phyloP scores from a whole-genome alignment of 2,329 filamentous ascomycete species.

The Paramyrothecium sp. region DNA sequence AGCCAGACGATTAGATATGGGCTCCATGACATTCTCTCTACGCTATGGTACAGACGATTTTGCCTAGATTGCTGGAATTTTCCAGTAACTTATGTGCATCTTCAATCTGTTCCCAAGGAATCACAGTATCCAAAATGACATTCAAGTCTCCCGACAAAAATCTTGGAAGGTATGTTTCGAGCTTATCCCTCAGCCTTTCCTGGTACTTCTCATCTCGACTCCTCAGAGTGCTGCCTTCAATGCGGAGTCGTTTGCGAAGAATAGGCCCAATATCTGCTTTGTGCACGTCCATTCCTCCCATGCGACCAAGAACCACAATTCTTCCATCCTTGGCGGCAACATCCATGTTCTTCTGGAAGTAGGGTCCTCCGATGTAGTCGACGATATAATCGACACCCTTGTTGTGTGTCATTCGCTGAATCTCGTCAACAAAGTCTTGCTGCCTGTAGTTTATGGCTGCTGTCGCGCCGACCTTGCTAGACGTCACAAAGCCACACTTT shows the following conservation, averaged over 20 bases:
- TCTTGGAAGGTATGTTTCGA: slow-evolving; percentile 70
- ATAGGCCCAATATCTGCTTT: slow-evolving; percentile 70
- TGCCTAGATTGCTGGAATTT: slow-evolving; percentile 66
- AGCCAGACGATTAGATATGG: no score
- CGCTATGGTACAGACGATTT: slow-evolving; percentile 68
- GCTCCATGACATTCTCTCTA: no score
- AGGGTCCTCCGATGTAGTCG: slow-evolving; percentile 76
- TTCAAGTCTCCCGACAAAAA: slow-evolving; percentile 73
- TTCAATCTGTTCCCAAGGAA: slow-evolving; percentile 71
- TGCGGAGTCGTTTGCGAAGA: slow-evolving; percentile 70
- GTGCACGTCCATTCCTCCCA: slow-evolving; percentile 71
- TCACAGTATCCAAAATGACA: slow-evolving; percentile 75
- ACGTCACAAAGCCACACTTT: slow-evolving; percentile 77
- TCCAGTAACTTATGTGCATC: slow-evolving; percentile 71
- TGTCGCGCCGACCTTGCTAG: slow-evolving; percentile 67
- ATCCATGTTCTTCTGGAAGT: slow-evolving; percentile 76
- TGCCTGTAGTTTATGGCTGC: slow-evolving; percentile 80
- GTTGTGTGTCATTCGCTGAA: slow-evolving; percentile 67
- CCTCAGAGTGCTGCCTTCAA: slow-evolving; percentile 78
- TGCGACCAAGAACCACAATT: slow-evolving; percentile 70
- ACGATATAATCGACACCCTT: slow-evolving; percentile 81
- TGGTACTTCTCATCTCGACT: slow-evolving; percentile 79
- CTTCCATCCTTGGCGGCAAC: slow-evolving; percentile 70
- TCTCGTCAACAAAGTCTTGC: slow-evolving; percentile 68
- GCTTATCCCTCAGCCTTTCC: slow-evolving; percentile 66